These are phyloP conservation scores for Ophiostoma triangulosporum DNA, from an alignment of 2,329 filamentous ascomycete genomes.

Conservation along the genomic window DNA sequence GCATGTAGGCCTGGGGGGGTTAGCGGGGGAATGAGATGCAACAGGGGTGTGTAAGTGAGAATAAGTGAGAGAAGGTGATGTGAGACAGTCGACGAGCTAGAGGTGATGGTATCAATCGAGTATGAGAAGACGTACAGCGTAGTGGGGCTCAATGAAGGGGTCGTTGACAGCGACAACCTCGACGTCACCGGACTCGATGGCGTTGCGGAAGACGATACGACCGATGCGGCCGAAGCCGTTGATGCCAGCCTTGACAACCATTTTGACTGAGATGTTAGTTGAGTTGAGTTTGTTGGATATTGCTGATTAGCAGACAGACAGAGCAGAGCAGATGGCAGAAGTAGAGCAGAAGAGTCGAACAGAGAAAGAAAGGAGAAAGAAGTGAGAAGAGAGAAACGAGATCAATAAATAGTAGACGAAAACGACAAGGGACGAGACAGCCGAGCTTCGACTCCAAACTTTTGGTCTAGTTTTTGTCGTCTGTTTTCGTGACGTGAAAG, in stretches of 20 bases:
- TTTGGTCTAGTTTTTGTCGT: too few relatives aligned
- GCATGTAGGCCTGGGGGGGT: slow-evolving; percentile 75
- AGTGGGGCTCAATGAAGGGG: slow-evolving; percentile 95
- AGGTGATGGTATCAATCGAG: neutral
- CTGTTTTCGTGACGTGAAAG: neutral
- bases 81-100: neutral
- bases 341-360: neutral
- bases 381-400: neutral
- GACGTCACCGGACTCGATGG: slow-evolving; percentile 77
- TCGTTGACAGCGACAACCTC: slow-evolving; percentile 96
- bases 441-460: neutral
- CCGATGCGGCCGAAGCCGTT: slow-evolving; percentile 99
- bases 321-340: neutral
- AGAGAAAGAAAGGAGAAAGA: neutral
- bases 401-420: too few relatives aligned
- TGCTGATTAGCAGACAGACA: neutral
- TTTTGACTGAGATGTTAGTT: slow-evolving; percentile 21
- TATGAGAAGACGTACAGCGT: slow-evolving; percentile 61
- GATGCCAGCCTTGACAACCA: slow-evolving; percentile 74
- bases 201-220: slow-evolving; percentile 98
- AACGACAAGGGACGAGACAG: neutral
- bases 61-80: neutral
- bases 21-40: neutral
- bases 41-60: neutral
- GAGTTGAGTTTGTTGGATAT: neutral